A percentile compares a stretch with the other conserved stretches of the same genome.
Conservation (phyloP, 345 rosid genomes). For the Ceriops decandra region DNA sequence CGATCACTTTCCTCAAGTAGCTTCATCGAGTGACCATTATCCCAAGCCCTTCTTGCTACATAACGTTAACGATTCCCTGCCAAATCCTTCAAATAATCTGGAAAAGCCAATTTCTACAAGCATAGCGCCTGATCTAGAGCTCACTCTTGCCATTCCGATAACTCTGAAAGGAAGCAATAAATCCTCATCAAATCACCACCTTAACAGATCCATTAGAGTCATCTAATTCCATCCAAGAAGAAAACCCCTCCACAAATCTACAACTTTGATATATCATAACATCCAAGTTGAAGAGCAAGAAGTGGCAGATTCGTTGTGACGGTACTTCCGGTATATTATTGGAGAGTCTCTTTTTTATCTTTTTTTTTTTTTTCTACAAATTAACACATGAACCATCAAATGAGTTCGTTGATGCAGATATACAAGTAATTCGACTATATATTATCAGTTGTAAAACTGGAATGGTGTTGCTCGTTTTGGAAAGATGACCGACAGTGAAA, state of each 20-base stretch:
- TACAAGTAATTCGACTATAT: no score
- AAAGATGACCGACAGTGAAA: no score
- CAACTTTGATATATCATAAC: no score
- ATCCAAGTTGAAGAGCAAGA: background rate
- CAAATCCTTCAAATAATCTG: constrained; percentile 16
- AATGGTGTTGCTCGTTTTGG: no score
- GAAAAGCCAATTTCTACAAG: constrained; percentile 10
- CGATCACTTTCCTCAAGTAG: background rate
- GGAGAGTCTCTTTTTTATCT: no score
- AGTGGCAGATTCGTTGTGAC: no score
- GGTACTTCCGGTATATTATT: no score
- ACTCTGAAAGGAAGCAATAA: constrained; percentile 22
- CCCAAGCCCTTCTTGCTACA: constrained; percentile 7
- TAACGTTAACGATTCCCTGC: constrained; percentile 1
- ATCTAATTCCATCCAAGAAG: constrained; percentile 15
- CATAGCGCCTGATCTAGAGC: constrained; percentile 40
- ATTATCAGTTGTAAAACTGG: no score
- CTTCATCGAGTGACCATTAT: background rate
- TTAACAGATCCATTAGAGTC: constrained; percentile 40
- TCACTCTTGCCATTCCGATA: constrained; percentile 45
- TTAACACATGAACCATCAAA: no score
- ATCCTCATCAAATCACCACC: constrained; percentile 23
- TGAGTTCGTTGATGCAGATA: no score
- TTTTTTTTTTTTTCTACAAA: no score
- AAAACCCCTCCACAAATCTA: background rate